Percentiles rank a stretch among this genome's conserved stretches.
Evolutionary conservation across 2,329 filamentous ascomycete genomes (phyloP).

Genomic region (Xylariales sp.): DNA sequence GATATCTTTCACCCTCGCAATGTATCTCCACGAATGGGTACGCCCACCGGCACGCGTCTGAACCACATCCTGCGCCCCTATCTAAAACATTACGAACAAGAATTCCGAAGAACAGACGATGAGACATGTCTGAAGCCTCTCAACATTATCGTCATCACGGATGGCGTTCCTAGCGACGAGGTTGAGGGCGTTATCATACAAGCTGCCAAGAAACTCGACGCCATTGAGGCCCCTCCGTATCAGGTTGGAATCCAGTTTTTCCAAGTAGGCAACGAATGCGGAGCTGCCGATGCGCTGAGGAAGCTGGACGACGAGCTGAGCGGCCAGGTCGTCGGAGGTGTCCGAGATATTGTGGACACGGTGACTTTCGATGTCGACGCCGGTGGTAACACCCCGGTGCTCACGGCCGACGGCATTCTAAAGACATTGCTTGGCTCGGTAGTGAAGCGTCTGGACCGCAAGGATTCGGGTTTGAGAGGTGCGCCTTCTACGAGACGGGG

Average conservation of each 20-base stretch:
- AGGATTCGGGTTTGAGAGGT: too few species aligned
- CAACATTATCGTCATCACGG: slow-evolving; percentile 91
- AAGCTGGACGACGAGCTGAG: slow-evolving; percentile 71
- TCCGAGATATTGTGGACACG: slow-evolving; percentile 90
- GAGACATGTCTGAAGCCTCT: slow-evolving; percentile 61
- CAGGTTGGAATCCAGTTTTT: slow-evolving; percentile 96
- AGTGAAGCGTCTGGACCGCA: slow-evolving; percentile 58
- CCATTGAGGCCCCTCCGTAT: slow-evolving; percentile 64
- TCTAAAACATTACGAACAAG: slow-evolving; percentile 47
- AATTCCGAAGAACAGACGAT: slow-evolving; percentile 26
- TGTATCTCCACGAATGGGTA: slow-evolving; percentile 61
- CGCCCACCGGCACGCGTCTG: slow-evolving; percentile 70
- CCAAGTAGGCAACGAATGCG: slow-evolving; percentile 74
- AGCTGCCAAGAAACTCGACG: slow-evolving; percentile 66
- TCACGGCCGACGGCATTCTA: slow-evolving; percentile 68
- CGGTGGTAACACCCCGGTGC: slow-evolving; percentile 30
- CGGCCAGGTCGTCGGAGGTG: slow-evolving; percentile 44
- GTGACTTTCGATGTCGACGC: slow-evolving; percentile 62
- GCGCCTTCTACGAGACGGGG: too few species aligned
- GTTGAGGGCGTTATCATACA: slow-evolving; percentile 64
- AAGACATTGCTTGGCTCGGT: slow-evolving; percentile 81
- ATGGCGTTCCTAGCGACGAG: slow-evolving; percentile 78
- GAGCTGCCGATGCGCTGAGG: slow-evolving; percentile 60
- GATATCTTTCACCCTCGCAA: slow-evolving; percentile 68
- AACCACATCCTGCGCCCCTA: slow-evolving; percentile 71